Conservation (phyloP, 192 early-diverging fungal species). For the Coemansia sp. region DNA sequence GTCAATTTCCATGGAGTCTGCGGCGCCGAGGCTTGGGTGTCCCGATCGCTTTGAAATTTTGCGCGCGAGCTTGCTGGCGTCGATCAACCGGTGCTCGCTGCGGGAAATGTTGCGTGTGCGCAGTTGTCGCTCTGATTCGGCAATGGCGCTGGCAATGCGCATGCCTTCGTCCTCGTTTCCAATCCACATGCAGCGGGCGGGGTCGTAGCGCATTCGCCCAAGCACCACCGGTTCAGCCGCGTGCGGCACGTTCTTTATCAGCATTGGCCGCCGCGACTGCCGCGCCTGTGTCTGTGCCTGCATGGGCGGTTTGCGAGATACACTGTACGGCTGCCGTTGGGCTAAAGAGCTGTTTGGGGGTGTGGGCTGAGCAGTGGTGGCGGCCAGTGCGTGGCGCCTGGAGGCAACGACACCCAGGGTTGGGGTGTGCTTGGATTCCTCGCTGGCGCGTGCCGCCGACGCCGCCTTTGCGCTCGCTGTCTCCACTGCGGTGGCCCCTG, state of each 20-base stretch:
- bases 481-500: conserved; percentile 45
- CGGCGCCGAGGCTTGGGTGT: conserved; percentile 21
- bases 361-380: conserved; percentile 2
- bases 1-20: conserved; percentile 27
- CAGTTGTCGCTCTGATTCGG: conserved; percentile 44
- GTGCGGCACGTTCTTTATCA: conserved; percentile 29
- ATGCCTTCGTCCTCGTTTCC: conserved; percentile 45
- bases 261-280: conserved; percentile 33
- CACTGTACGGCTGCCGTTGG: neutral
- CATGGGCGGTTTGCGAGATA: neutral
- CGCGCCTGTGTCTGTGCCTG: neutral
- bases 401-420: neutral
- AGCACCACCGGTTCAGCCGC: conserved; percentile 34
- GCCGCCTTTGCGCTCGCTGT: neutral
- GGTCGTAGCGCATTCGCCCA: conserved; percentile 45
- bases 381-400: conserved; percentile 10
- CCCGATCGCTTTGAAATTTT: conserved; percentile 43
- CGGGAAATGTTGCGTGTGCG: conserved; percentile 8
- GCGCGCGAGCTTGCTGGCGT: conserved; percentile 42
- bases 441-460: neutral
- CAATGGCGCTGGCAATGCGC: conserved; percentile 42
- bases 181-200: conserved; percentile 32
- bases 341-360: conserved; percentile 3
- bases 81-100: conserved; percentile 27
- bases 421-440: conserved; percentile 12